Percentiles rank a stretch among this genome's conserved stretches.
Conservation (phyloP, 371 early-diverging fungal species). For the Actinomortierella wolfii region DNA sequence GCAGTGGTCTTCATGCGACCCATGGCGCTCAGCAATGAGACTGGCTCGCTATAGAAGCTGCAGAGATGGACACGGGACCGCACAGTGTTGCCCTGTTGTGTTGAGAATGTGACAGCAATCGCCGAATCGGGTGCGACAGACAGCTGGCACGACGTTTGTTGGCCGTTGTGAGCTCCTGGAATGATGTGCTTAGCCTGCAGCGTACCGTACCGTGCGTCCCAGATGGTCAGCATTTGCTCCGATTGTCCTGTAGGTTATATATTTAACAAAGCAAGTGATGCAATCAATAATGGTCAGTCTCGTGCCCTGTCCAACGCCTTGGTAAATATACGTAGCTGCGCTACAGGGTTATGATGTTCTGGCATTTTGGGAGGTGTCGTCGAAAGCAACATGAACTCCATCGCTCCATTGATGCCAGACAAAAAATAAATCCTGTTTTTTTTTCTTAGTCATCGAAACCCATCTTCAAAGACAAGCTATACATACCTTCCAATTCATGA, state of each 20-base stretch:
- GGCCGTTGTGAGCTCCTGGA: slow-evolving; percentile 23
- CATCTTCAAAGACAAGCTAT: not conserved
- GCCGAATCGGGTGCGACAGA: slow-evolving; percentile 45
- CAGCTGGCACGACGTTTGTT: slow-evolving; percentile 43
- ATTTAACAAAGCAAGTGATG: not conserved
- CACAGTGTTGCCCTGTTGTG: slow-evolving; percentile 48
- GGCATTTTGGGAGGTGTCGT: no score
- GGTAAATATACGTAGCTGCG: no score
- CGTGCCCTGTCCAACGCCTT: no score
- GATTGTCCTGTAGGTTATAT: slow-evolving; percentile 32
- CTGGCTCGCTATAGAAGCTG: slow-evolving; percentile 66
- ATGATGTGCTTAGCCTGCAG: slow-evolving; percentile 56
- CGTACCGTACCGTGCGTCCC: slow-evolving; percentile 76
- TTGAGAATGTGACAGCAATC: slow-evolving; percentile 38
- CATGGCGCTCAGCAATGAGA: slow-evolving; percentile 72
- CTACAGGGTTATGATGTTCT: no score
- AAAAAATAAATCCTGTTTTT: no score
- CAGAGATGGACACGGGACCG: slow-evolving; percentile 59
- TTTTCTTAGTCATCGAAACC: no score
- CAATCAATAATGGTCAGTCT: not conserved
- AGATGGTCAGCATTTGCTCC: slow-evolving; percentile 68
- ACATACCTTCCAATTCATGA: slow-evolving; percentile 47
- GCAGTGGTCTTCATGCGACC: slow-evolving; percentile 63
- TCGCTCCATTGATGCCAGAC: no score
- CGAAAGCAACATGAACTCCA: no score